Conservation (phyloP, 2,329 filamentous ascomycete species). For the Arthrobotrys entomopaga region DNA sequence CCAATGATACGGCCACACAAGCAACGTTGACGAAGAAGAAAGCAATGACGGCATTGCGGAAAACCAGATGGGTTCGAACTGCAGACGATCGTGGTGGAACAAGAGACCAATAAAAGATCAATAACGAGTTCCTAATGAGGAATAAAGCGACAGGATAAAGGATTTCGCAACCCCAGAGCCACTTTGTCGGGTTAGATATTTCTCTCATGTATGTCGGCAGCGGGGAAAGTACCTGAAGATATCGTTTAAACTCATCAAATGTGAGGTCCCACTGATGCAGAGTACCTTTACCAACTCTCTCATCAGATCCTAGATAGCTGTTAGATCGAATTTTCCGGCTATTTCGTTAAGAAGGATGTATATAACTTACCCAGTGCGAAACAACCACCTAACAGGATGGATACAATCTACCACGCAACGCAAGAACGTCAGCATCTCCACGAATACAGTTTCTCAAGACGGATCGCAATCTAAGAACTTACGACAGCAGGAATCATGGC, state of each 20-base stretch:
- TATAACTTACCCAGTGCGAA: constrained; percentile 36
- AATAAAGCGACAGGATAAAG: constrained; percentile 44
- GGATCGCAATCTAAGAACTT: constrained; percentile 7
- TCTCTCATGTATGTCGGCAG: not conserved
- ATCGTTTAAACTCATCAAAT: constrained; percentile 43
- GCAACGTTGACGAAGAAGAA: constrained; percentile 52
- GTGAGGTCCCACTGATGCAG: constrained; percentile 51
- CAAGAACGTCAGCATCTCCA: constrained; percentile 2
- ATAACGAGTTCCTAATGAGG: constrained; percentile 41
- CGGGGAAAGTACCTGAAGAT: constrained; percentile 22
- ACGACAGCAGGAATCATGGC: constrained; percentile 53
- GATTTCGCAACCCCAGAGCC: constrained; percentile 47
- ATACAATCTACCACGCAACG: constrained; percentile 21
- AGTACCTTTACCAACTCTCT: constrained; percentile 49
- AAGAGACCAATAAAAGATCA: constrained; percentile 53
- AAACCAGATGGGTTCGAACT: constrained; percentile 39
- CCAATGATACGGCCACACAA: constrained; percentile 41
- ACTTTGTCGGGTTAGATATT: constrained; percentile 6
- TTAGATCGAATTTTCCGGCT: not conserved
- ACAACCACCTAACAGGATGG: constrained; percentile 33
- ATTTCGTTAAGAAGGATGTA: not conserved
- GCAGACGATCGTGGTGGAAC: constrained; percentile 47
- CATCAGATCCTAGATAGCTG: constrained; percentile 36
- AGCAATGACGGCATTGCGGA: constrained; percentile 46
- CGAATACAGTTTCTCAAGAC: not conserved